These are phyloP conservation scores for Cyberlindnera nakhonratchasimensis DNA, from an alignment of 805 yeast species.

Conservation along the genomic window DNA sequence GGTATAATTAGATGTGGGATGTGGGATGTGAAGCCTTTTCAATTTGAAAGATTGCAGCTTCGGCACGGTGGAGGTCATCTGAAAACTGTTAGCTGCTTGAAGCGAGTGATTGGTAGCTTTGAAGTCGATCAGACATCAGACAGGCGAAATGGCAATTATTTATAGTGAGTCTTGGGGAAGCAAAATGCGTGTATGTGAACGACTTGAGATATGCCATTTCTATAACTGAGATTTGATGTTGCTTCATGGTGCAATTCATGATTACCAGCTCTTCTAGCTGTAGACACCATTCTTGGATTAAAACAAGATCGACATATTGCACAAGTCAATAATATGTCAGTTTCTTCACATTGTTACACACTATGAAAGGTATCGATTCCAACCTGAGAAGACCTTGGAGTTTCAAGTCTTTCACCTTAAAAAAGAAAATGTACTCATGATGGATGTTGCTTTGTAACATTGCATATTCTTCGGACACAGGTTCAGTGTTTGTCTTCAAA, in stretches of 20 bases:
- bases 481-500: background rate
- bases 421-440: background rate
- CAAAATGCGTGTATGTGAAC: background rate
- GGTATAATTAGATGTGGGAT: background rate
- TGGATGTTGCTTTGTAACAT: background rate
- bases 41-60: background rate
- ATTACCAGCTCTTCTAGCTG: background rate
- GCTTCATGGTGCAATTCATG: background rate
- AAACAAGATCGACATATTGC: background rate
- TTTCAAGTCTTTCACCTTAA: background rate
- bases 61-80: background rate
- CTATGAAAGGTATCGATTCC: background rate
- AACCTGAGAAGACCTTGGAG: background rate
- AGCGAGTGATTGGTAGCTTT: background rate
- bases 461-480: background rate
- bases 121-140: background rate
- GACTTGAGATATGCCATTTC: background rate
- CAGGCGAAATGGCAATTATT: background rate
- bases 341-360: background rate
- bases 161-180: background rate
- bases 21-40: background rate
- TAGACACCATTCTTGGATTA: background rate
- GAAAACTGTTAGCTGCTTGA: background rate
- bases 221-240: background rate
- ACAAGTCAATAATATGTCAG: background rate